phyloP scores from a whole-genome alignment of 805 yeast genomes.

The Saccharomycopsis schoenii region DNA sequence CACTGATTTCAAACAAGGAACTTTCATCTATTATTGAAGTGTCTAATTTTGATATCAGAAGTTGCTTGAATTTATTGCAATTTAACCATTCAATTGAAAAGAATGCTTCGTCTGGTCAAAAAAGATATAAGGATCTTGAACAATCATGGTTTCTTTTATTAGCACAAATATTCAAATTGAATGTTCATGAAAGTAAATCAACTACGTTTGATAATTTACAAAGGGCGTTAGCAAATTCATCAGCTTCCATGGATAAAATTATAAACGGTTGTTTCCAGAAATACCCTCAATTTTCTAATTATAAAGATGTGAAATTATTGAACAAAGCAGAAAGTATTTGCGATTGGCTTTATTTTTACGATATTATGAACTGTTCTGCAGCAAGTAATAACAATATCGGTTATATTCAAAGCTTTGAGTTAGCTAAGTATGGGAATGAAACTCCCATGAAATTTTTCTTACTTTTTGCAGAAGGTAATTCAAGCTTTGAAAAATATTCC shows the following conservation, averaged over 20 bases:
- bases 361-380: constrained; percentile 31
- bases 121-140: constrained; percentile 47
- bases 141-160: constrained; percentile 55
- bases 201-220: constrained; percentile 40
- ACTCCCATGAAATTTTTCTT: constrained; percentile 55
- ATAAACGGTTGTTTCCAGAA: constrained; percentile 61
- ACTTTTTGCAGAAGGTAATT: constrained; percentile 52
- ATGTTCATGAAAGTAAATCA: constrained; percentile 34
- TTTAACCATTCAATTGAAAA: constrained; percentile 32
- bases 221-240: constrained; percentile 19
- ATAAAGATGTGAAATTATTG: constrained; percentile 50
- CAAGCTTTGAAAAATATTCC: constrained; percentile 23
- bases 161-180: constrained; percentile 47
- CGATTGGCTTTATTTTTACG: constrained; percentile 74
- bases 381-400: constrained; percentile 24
- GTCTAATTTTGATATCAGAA: constrained; percentile 77
- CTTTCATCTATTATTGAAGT: constrained; percentile 57
- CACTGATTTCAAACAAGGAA: constrained; percentile 37
- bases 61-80: constrained; percentile 76
- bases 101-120: constrained; percentile 19
- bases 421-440: constrained; percentile 44
- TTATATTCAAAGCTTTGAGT: constrained; percentile 35
- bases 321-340: constrained; percentile 50
- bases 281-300: constrained; percentile 38
- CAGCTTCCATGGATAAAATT: constrained; percentile 41